Evolutionary conservation across 2,329 filamentous ascomycete species (phyloP), one percentile per base, ranked within the genome.

Genomic region (Epichloe aotearoae): DNA sequence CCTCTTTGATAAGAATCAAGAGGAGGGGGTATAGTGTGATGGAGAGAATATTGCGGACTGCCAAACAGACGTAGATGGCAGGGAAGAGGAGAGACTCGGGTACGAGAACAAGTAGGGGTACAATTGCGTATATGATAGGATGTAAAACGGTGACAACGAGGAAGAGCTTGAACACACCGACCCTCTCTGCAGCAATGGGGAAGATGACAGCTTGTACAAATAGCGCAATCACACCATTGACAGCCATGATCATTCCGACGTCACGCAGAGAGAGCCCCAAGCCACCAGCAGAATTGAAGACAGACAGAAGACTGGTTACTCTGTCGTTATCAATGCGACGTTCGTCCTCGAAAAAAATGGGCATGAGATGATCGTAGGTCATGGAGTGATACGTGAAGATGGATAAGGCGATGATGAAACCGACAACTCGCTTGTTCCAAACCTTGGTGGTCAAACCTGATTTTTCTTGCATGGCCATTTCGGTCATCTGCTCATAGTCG

Each of bases 311-410:
- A 47, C 57, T 53, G 45, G 57, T 40, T n/a, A 57, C 58, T 41
- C 65, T 54, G 23, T 67, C 56, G 5, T 70, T 63, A 41, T 70
- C 65, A 44, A 70, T 62, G 54, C 67, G 69, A 33, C 78, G 76
- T 40, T 82, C 75, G 59, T 95, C 89, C 64, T 96, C 89, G 48
- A 95, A 80, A 26, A 68, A 96, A 53, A 96, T 95, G 7, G 90
- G 90, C 50, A 95, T 74, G 1, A 96, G 76, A 63, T 95, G 87
- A 62, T 96, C 91, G 67, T 88, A 96, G 0, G 86, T 89, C 89
- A 96, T 96, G 38, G 85, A 88, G 68, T 96, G 90, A 64, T 95
- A 95, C 4, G 88, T 93, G 69, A 95, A 95, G 55, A 96, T 87
- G 43, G 85, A 87, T 46, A 96, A 71, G 1, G 90, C 84, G n/a